Evolutionary conservation across 202 grass and related monocot species (phyloP).

Genomic region (Bolboschoenoplectus hybrid): DNA sequence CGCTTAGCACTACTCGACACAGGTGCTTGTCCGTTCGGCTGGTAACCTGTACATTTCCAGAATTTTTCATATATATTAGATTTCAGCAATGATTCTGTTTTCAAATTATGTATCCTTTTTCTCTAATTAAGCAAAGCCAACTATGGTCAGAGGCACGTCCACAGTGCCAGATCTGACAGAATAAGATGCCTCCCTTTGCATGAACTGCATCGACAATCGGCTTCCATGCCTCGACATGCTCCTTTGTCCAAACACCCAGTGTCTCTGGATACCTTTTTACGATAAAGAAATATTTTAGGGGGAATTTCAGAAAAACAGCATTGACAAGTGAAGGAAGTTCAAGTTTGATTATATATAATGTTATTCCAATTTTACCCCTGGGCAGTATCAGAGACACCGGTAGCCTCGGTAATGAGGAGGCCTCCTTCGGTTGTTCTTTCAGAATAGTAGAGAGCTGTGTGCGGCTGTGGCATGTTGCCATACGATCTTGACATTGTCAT

Average conservation of each 20-base stretch:
- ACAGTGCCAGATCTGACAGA: background rate
- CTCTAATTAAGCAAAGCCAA: background rate
- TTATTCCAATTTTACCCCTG: conserved; percentile 37
- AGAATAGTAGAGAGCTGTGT: conserved; percentile 48
- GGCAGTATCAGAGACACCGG: conserved; percentile 49
- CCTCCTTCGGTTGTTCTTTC: conserved; percentile 51
- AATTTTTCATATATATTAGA: background rate
- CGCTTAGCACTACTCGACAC: conserved; percentile 47
- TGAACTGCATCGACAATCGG: background rate
- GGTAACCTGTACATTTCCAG: background rate
- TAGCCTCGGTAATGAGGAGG: conserved; percentile 49
- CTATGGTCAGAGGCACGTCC: background rate
- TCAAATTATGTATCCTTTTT: background rate
- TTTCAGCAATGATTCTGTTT: background rate
- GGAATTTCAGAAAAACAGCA: background rate
- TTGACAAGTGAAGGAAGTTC: background rate
- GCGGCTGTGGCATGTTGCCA: conserved; percentile 40
- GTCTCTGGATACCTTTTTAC: conserved; percentile 41
- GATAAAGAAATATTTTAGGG: background rate
- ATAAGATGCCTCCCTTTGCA: background rate
- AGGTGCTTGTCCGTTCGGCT: conserved; percentile 39
- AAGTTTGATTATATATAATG: background rate
- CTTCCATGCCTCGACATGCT: conserved; percentile 57
- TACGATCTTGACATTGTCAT: conserved; percentile 57
- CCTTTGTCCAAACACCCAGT: conserved; percentile 45